Evolutionary conservation across 2,329 filamentous ascomycete genomes (phyloP).

Genomic region (Lasiodiplodia citricola): DNA sequence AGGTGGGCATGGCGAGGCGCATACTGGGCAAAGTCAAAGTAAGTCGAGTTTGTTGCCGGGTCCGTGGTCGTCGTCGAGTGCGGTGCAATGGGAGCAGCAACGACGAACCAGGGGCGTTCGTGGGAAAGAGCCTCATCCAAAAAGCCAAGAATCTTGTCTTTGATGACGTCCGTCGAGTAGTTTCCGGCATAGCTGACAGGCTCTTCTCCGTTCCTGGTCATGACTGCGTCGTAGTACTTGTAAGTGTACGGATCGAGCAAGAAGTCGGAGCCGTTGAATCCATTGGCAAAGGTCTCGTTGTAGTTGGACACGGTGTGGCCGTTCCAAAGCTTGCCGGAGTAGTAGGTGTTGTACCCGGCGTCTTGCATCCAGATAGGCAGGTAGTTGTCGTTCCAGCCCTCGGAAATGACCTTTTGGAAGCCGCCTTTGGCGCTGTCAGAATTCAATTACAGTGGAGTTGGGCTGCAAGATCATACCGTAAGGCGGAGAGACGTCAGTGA

Average conservation of each 20-base stretch:
- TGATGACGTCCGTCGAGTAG: slow-evolving; percentile 65
- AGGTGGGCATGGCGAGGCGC: slow-evolving; percentile 63
- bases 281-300: slow-evolving; percentile 60
- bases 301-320: slow-evolving; percentile 67
- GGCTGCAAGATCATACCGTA: slow-evolving; percentile 42
- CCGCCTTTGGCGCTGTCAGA: slow-evolving; percentile 42
- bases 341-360: slow-evolving; percentile 73
- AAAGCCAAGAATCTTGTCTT: slow-evolving; percentile 63
- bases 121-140: slow-evolving; percentile 64
- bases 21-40: slow-evolving; percentile 19
- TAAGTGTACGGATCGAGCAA: slow-evolving; percentile 72
- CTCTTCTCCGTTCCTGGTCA: slow-evolving; percentile 63
- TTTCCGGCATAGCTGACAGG: slow-evolving; percentile 62
- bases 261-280: slow-evolving; percentile 62
- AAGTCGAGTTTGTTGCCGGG: slow-evolving; percentile 51
- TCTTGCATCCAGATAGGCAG: slow-evolving; percentile 74
- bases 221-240: slow-evolving; percentile 68
- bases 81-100: slow-evolving; percentile 69
- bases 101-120: slow-evolving; percentile 69
- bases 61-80: slow-evolving; percentile 61
- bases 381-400: slow-evolving; percentile 70
- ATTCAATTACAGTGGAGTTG: background rate
- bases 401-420: slow-evolving; percentile 69
- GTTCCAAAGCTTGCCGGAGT: slow-evolving; percentile 76
- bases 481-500: slow-evolving; percentile 63